Conservation (phyloP, 371 early-diverging fungal genomes). For the Enteropsectra breve region DNA sequence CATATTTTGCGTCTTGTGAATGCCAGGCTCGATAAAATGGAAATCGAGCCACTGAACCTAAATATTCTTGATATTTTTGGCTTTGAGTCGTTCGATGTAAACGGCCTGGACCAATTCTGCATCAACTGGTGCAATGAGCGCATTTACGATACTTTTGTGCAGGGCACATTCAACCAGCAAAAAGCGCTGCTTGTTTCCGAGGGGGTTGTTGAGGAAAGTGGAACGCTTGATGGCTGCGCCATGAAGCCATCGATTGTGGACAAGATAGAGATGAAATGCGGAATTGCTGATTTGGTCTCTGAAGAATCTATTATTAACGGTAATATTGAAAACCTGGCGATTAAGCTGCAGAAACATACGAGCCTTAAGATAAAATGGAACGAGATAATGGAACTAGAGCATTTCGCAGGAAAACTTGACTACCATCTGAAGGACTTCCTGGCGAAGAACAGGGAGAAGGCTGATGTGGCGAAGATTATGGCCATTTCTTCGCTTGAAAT, state of each 20-base stretch:
- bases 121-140: conserved; percentile 66
- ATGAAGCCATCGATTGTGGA: conserved; percentile 12
- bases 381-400: conserved; percentile 67
- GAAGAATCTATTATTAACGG: conserved; percentile 59
- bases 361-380: conserved; percentile 17
- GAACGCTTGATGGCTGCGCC: background rate
- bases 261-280: conserved; percentile 55
- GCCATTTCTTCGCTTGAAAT: background rate
- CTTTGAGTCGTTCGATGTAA: conserved; percentile 63
- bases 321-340: conserved; percentile 35
- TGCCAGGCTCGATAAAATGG: conserved; percentile 8
- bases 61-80: conserved; percentile 66
- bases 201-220: conserved; percentile 16
- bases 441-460: conserved; percentile 86
- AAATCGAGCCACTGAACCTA: conserved; percentile 21
- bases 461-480: background rate
- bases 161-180: conserved; percentile 84
- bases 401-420: conserved; percentile 84
- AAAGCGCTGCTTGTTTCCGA: conserved; percentile 66
- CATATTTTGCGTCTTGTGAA: conserved; percentile 48
- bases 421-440: conserved; percentile 88
- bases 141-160: conserved; percentile 66
- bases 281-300: conserved; percentile 56
- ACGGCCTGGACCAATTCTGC: conserved; percentile 62
- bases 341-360: conserved; percentile 48